phyloP scores from a whole-genome alignment of 1,284 basidiomycete species.

The Trichosporon inkin region DNA sequence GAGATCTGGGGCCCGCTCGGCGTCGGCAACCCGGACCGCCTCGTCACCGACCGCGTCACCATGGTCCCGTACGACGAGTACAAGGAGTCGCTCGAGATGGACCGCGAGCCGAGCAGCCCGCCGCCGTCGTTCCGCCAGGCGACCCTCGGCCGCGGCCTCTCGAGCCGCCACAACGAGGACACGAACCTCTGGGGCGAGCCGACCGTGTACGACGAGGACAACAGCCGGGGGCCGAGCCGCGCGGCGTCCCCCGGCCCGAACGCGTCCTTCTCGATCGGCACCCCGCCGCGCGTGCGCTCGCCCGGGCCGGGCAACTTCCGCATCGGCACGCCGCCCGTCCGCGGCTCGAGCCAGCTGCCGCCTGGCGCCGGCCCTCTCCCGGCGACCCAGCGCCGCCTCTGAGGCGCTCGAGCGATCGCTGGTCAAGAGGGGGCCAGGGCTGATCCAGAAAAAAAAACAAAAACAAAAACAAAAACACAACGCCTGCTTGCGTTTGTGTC shows the following conservation, averaged over 20 bases:
- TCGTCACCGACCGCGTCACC: slow-evolving; percentile 59
- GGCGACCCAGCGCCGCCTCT: slow-evolving; percentile 7
- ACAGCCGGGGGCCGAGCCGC: slow-evolving; percentile 26
- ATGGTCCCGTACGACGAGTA: slow-evolving; percentile 67
- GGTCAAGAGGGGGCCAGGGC: too few relatives aligned
- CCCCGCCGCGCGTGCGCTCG: slow-evolving; percentile 11
- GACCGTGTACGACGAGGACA: slow-evolving; percentile 20
- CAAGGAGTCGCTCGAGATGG: slow-evolving; percentile 58
- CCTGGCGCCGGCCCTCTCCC: background rate
- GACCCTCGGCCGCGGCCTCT: slow-evolving; percentile 31
- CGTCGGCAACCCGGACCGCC: slow-evolving; percentile 57
- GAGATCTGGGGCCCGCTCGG: slow-evolving; percentile 73
- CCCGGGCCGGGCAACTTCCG: background rate
- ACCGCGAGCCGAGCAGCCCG: slow-evolving; percentile 33
- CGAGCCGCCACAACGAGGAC: slow-evolving; percentile 39
- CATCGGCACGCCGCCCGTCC: slow-evolving; percentile 12
- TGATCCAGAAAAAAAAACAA: too few relatives aligned
- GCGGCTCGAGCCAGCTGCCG: slow-evolving; percentile 3
- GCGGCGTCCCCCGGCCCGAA: slow-evolving; percentile 15
- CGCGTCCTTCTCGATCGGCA: slow-evolving; percentile 8
- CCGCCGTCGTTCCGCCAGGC: slow-evolving; percentile 46
- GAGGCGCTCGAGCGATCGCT: background rate
- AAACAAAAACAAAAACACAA: too few relatives aligned
- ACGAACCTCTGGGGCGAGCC: slow-evolving; percentile 43
- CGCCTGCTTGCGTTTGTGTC: too few relatives aligned